Conservation (phyloP, 192 early-diverging fungal genomes). For the Backusella tarrabulga region DNA sequence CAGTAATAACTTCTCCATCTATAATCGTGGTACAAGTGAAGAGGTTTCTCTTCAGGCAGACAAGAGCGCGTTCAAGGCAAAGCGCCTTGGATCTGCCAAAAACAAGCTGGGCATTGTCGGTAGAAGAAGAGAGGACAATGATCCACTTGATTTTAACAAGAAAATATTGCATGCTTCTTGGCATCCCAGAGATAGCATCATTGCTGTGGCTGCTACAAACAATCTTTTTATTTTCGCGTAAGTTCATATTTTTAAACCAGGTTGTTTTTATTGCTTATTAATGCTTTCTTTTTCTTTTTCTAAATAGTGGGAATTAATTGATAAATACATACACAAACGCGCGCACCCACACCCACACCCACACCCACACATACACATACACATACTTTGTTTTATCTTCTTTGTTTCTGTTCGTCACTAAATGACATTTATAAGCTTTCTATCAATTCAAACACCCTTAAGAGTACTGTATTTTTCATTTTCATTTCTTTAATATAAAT, state of each 20-base stretch:
- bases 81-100: constrained; percentile 66
- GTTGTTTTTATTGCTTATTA: too few species aligned
- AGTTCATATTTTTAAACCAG: background rate
- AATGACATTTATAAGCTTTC: background rate
- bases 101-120: constrained; percentile 59
- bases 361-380: background rate
- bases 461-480: background rate
- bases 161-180: constrained; percentile 91
- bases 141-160: constrained; percentile 78
- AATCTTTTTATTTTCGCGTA: constrained; percentile 80
- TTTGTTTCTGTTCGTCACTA: background rate
- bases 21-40: constrained; percentile 71
- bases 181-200: constrained; percentile 88
- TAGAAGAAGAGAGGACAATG: constrained; percentile 61
- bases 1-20: constrained; percentile 98
- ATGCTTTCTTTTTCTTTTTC: background rate
- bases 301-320: background rate
- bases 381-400: background rate
- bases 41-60: constrained; percentile 92
- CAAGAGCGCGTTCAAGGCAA: constrained; percentile 96
- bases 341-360: too few species aligned
- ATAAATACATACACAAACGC: background rate
- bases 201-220: constrained; percentile 89
- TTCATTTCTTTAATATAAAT: background rate
- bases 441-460: background rate